These are phyloP conservation scores for Cryomyces minteri DNA, from an alignment of 495 filamentous ascomycete genomes.

Conservation along the genomic window DNA sequence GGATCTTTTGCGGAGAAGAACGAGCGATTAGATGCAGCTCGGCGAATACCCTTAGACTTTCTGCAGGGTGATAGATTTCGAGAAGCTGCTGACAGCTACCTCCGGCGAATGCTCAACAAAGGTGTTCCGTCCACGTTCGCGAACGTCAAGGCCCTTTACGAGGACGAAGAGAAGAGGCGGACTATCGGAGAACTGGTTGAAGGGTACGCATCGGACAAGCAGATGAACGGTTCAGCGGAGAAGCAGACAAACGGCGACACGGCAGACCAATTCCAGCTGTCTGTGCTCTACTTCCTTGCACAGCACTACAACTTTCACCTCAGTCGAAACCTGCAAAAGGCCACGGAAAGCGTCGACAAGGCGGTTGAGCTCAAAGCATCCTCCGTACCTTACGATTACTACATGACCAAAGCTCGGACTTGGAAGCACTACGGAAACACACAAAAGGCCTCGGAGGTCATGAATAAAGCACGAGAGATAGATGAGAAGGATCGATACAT, in stretches of 20 bases:
- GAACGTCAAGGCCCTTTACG: conserved; percentile 85
- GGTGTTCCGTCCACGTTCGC: conserved; percentile 95
- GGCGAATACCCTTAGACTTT: conserved; percentile 78
- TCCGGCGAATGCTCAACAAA: conserved; percentile 76
- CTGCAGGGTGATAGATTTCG: conserved; percentile 73
- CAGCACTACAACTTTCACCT: conserved; percentile 92
- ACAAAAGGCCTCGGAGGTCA: conserved; percentile 63
- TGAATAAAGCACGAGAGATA: conserved; percentile 71
- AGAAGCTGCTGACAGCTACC: conserved; percentile 58
- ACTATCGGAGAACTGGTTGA: conserved; percentile 59
- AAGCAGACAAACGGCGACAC: conserved; percentile 29
- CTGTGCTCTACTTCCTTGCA: conserved; percentile 77
- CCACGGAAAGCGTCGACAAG: conserved; percentile 65
- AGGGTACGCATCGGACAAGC: conserved; percentile 42
- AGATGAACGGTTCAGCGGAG: conserved; percentile 26
- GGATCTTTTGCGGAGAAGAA: conserved; percentile 64
- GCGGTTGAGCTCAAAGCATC: conserved; percentile 59
- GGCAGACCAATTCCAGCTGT: conserved; percentile 46
- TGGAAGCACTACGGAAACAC: conserved; percentile 78
- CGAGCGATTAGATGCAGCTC: conserved; percentile 68
- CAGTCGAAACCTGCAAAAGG: conserved; percentile 67
- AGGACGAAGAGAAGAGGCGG: conserved; percentile 53
- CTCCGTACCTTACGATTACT: conserved; percentile 53
- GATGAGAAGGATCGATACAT: conserved; percentile 90
- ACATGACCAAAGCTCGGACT: conserved; percentile 91